A percentile compares a stretch with the other conserved stretches of the same genome.
phyloP scores from a whole-genome alignment of 345 rosid genomes.

The Toxicodendron radicans region DNA sequence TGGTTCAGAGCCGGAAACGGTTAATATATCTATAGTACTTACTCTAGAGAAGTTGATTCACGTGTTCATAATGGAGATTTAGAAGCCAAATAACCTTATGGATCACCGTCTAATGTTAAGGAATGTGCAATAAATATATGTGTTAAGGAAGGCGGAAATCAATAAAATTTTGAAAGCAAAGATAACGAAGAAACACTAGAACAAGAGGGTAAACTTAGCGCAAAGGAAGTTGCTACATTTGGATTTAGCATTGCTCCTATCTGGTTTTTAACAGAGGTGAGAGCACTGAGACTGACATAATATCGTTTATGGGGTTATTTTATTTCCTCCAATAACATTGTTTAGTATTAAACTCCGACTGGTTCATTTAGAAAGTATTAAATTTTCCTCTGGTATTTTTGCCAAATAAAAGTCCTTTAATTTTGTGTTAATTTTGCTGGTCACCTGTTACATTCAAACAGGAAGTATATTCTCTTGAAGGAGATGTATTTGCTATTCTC shows the following conservation, averaged over 20 bases:
- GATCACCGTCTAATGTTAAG: background rate
- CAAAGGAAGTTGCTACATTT: constrained; percentile 17
- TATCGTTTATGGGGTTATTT: background rate
- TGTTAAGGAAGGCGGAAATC: constrained; percentile 5
- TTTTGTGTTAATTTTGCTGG: too few relatives aligned
- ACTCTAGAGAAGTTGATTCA: background rate
- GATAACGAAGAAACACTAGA: background rate
- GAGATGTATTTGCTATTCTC: constrained; percentile 45
- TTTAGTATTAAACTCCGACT: too few relatives aligned
- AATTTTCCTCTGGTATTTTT: too few relatives aligned
- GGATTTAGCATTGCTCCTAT: constrained; percentile 36
- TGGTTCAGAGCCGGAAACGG: background rate
- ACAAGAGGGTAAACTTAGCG: constrained; percentile 8
- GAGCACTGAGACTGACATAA: constrained; percentile 7
- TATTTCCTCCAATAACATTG: too few relatives aligned
- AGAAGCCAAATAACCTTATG: too few relatives aligned
- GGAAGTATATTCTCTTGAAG: constrained; percentile 36
- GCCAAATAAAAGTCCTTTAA: too few relatives aligned
- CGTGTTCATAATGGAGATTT: background rate
- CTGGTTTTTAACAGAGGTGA: constrained; percentile 49
- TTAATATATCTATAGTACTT: too few relatives aligned
- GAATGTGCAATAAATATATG: constrained; percentile 13
- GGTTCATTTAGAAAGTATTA: too few relatives aligned
- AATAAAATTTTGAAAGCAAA: constrained; percentile 1
- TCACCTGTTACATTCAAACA: too few relatives aligned